phyloP scores from a whole-genome alignment of 148 eudicot species.

The Suaeda aralocaspica region DNA sequence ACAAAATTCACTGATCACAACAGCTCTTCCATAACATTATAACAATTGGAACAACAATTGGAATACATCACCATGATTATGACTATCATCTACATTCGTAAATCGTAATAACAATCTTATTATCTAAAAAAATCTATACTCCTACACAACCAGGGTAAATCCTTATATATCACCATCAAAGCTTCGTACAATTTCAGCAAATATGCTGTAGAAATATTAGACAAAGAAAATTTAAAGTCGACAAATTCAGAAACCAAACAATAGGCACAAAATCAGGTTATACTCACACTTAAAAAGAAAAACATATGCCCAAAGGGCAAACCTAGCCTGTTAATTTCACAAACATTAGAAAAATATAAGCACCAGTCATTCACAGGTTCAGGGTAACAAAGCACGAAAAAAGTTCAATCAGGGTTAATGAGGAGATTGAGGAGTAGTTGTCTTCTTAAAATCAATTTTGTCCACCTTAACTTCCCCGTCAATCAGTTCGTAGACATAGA shows the following conservation, averaged over 20 bases:
- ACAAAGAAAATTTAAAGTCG: neutral
- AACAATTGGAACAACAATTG: too few species aligned
- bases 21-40: too few species aligned
- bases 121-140: too few species aligned
- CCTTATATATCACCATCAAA: neutral
- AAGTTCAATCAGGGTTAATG: constrained; percentile 4
- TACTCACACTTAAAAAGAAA: neutral
- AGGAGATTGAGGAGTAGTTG: constrained; percentile 42
- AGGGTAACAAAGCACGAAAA: neutral
- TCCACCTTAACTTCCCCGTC: constrained; percentile 99
- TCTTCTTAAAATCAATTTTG: constrained; percentile 96
- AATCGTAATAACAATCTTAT: too few species aligned
- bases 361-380: neutral
- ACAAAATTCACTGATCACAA: too few species aligned
- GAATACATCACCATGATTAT: too few species aligned
- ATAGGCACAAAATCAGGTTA: neutral
- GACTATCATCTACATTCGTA: too few species aligned
- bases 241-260: neutral
- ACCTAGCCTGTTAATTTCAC: constrained; percentile 1
- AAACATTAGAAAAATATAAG: neutral
- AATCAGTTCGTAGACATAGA: constrained; percentile 93
- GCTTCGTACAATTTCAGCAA: neutral
- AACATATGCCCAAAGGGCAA: neutral
- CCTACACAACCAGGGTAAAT: neutral
- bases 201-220: neutral